Percentiles rank a stretch among this genome's conserved stretches.
Conservation (phyloP, 1,139 yeast genomes). For the Trichomonascaceae sp. region DNA sequence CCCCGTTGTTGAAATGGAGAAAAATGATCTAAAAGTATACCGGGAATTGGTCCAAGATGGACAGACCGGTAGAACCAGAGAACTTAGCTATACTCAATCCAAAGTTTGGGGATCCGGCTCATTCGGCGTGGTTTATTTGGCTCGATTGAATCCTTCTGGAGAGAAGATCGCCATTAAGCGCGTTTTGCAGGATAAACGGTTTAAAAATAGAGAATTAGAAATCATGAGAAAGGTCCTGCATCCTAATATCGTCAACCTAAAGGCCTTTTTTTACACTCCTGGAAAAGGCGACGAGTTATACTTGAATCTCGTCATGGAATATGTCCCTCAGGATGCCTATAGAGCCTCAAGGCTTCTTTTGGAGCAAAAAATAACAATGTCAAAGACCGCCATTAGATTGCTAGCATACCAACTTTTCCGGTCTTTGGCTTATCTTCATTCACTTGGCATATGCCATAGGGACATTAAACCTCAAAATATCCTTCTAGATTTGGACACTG, state of each 20-base stretch:
- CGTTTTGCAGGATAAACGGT: conserved; percentile 89
- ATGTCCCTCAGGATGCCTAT: conserved; percentile 89
- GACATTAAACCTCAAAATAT: conserved; percentile 96
- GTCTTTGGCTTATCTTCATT: conserved; percentile 86
- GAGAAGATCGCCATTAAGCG: conserved; percentile 84
- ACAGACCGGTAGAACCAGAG: conserved; percentile 56
- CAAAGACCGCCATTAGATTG: conserved; percentile 78
- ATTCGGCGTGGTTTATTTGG: conserved; percentile 92
- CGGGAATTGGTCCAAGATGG: conserved; percentile 73
- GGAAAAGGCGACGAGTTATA: conserved; percentile 73
- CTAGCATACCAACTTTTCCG: conserved; percentile 89
- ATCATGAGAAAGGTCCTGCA: conserved; percentile 89
- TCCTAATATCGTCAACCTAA: conserved; percentile 80
- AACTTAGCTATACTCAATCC: conserved; percentile 62
- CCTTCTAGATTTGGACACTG: conserved; percentile 76
- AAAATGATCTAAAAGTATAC: background rate
- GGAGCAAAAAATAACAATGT: conserved; percentile 70
- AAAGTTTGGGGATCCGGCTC: conserved; percentile 97
- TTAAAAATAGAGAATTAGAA: conserved; percentile 93
- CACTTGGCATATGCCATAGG: conserved; percentile 90
- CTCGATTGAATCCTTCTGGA: conserved; percentile 87
- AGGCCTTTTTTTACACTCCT: conserved; percentile 81
- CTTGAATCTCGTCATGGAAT: conserved; percentile 82
- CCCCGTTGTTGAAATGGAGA: background rate
- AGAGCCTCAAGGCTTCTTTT: conserved; percentile 84